These are phyloP conservation scores for Ceratocystiopsis sp. DNA, from an alignment of 2,329 filamentous ascomycete genomes.

Conservation along the genomic window DNA sequence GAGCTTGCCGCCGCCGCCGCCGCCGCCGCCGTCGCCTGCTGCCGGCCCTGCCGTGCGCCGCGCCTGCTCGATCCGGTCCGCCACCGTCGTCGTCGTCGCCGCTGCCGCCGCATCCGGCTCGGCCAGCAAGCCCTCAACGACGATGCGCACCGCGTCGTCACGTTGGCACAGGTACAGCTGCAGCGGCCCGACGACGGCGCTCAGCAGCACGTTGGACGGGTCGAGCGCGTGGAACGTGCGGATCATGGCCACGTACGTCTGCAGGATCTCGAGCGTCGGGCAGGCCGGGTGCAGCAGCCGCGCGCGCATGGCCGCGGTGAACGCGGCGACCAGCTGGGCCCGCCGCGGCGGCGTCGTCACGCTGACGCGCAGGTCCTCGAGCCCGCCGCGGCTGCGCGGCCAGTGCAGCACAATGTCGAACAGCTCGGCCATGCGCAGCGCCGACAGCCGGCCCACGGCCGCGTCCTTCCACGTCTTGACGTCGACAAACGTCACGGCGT, in stretches of 20 bases:
- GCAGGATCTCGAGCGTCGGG: slow-evolving; percentile 59
- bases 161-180: slow-evolving; percentile 58
- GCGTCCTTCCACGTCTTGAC: slow-evolving; percentile 55
- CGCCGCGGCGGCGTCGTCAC: slow-evolving; percentile 53
- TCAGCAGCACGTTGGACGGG: slow-evolving; percentile 59
- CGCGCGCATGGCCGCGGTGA: slow-evolving; percentile 46
- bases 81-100: no score
- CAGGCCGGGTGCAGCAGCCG: slow-evolving; percentile 59
- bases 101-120: slow-evolving; percentile 28
- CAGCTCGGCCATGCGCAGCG: slow-evolving; percentile 51
- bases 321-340: slow-evolving; percentile 51
- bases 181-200: slow-evolving; percentile 55
- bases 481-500: slow-evolving; percentile 31
- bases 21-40: background rate
- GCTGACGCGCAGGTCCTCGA: slow-evolving; percentile 57
- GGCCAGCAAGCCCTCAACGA: slow-evolving; percentile 56
- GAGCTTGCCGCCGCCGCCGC: slow-evolving; percentile 26
- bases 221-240: slow-evolving; percentile 60
- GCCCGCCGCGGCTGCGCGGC: slow-evolving; percentile 52
- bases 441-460: slow-evolving; percentile 49
- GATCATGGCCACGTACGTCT: slow-evolving; percentile 66
- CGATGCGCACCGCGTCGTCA: slow-evolving; percentile 62
- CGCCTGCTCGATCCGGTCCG: no score
- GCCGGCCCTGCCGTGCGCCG: no score
- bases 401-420: slow-evolving; percentile 67